Conservation (phyloP, 2,329 filamentous ascomycete species). For the Pseudopithomyces maydicus region DNA sequence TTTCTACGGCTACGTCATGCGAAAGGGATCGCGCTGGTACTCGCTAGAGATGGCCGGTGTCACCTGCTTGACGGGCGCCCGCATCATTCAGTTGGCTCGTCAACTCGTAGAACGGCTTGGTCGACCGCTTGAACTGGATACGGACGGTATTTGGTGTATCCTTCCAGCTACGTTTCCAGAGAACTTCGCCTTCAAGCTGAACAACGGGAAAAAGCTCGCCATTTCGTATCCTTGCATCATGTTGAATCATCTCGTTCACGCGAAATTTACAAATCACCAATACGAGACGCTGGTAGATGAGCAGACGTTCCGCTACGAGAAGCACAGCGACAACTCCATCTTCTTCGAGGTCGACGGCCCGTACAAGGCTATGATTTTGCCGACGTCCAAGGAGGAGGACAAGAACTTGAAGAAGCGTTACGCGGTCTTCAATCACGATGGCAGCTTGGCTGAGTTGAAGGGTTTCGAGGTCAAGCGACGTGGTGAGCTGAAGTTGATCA, state of each 20-base stretch:
- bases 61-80: conserved; percentile 93
- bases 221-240: conserved; percentile 99
- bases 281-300: conserved; percentile 89
- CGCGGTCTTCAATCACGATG: conserved; percentile 98
- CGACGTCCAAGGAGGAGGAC: conserved; percentile 97
- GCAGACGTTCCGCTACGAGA: conserved; percentile 86
- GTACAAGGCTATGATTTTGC: conserved; percentile 95
- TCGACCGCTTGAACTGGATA: conserved; percentile 90
- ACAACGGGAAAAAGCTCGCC: conserved; percentile 93
- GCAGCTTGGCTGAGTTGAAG: conserved; percentile 91
- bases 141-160: conserved; percentile 99
- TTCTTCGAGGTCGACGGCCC: conserved; percentile 99
- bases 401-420: conserved; percentile 99
- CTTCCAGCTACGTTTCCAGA: conserved; percentile 94
- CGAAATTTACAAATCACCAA: conserved; percentile 93
- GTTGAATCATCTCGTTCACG: conserved; percentile 97
- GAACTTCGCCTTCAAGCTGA: conserved; percentile 92
- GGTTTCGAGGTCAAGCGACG: conserved; percentile 97
- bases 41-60: conserved; percentile 99
- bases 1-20: conserved; percentile 99
- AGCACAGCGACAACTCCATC: conserved; percentile 97
- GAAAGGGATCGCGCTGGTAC: conserved; percentile 98
- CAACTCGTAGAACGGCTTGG: conserved; percentile 93
- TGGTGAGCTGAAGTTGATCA: conserved; percentile 98
- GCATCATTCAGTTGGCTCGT: conserved; percentile 95